phyloP scores from a whole-genome alignment of 371 early-diverging fungal genomes.

The Mortierella sp. region DNA sequence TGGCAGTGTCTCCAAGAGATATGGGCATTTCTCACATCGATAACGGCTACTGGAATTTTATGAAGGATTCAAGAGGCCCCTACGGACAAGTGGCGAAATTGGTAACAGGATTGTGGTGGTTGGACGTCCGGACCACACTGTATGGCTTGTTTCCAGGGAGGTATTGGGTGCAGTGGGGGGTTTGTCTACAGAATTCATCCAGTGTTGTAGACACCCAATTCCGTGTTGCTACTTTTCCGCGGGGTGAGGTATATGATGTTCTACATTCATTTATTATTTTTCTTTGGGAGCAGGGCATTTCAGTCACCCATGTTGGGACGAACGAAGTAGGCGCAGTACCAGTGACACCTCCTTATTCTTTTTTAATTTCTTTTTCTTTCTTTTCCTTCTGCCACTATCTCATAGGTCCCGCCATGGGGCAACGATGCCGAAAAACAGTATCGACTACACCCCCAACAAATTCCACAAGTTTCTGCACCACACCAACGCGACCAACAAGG shows the following conservation, averaged over 20 bases:
- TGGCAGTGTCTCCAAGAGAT: neutral
- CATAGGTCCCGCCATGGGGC: neutral
- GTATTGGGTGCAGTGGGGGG: neutral
- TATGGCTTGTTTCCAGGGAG: neutral
- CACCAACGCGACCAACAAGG: neutral
- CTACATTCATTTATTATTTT: too few species aligned
- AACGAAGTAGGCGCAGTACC: too few species aligned
- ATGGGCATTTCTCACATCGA: neutral
- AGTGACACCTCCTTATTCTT: too few species aligned
- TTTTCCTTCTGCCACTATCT: neutral
- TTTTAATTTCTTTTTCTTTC: neutral
- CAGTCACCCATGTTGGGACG: too few species aligned
- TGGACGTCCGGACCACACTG: neutral
- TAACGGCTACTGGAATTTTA: neutral
- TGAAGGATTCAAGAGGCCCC: neutral
- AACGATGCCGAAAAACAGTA: neutral
- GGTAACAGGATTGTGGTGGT: neutral
- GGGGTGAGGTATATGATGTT: neutral
- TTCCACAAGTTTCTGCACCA: neutral
- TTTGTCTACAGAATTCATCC: neutral
- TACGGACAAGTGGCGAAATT: neutral
- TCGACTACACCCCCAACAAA: neutral
- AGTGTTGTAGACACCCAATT: neutral
- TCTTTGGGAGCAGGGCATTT: too few species aligned
- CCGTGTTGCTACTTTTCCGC: neutral